Conservation (phyloP, 805 yeast species). For the Lipomyces anomalus region DNA sequence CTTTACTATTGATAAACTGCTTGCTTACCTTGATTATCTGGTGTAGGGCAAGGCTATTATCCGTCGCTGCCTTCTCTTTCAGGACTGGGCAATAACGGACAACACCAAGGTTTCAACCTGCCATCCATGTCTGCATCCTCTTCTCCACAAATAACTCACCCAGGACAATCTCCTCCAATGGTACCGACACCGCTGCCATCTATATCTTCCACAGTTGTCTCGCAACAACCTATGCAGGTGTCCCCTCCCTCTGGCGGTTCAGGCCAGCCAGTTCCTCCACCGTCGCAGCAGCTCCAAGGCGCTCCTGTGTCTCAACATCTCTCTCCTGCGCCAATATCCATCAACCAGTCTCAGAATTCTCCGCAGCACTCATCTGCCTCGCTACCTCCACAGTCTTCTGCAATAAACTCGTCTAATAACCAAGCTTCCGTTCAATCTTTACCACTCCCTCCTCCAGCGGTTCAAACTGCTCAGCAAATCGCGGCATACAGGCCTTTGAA, state of each 20-base stretch:
- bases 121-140: slow-evolving; percentile 26
- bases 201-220: slow-evolving; percentile 27
- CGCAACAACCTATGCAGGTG: slow-evolving; percentile 27
- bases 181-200: slow-evolving; percentile 16
- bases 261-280: slow-evolving; percentile 8
- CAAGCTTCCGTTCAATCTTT: too few relatives aligned
- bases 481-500: slow-evolving; percentile 58
- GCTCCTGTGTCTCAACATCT: slow-evolving; percentile 18
- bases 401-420: neutral
- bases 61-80: slow-evolving; percentile 31
- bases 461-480: slow-evolving; percentile 16
- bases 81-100: slow-evolving; percentile 25
- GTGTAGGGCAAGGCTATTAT: slow-evolving; percentile 27
- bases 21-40: slow-evolving; percentile 16
- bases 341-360: neutral
- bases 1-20: slow-evolving; percentile 13
- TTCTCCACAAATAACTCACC: slow-evolving; percentile 30
- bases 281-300: slow-evolving; percentile 14
- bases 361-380: neutral
- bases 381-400: neutral
- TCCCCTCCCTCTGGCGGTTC: slow-evolving; percentile 25
- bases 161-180: slow-evolving; percentile 19
- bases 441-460: slow-evolving; percentile 31
- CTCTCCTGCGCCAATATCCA: slow-evolving; percentile 2
- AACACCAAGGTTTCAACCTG: slow-evolving; percentile 18